A percentile compares a stretch with the other conserved stretches of the same genome.
These are phyloP conservation scores for Alternaria sp. DNA, from an alignment of 2,329 filamentous ascomycete genomes.

Conservation along the genomic window DNA sequence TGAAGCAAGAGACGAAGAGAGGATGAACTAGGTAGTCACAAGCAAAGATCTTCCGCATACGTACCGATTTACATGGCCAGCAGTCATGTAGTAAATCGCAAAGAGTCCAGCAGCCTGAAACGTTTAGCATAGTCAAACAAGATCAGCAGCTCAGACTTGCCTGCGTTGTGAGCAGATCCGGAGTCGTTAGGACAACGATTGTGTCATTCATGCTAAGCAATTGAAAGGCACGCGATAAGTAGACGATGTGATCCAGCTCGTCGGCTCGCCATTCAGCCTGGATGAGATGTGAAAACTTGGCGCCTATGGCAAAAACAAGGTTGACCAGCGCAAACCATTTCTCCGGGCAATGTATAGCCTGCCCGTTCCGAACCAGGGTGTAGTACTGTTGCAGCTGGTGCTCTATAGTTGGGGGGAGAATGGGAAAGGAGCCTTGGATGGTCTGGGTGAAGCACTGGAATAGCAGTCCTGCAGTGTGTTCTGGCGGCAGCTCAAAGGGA, in stretches of 20 bases:
- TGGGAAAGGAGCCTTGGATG: slow-evolving; percentile 31
- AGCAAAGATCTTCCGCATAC: slow-evolving; percentile 2
- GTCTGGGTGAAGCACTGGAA: slow-evolving; percentile 40
- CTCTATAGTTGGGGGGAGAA: slow-evolving; percentile 18
- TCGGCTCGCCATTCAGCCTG: slow-evolving; percentile 27
- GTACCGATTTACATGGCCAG: slow-evolving; percentile 38
- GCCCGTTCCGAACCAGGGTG: not conserved
- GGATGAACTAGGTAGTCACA: not conserved
- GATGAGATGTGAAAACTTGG: slow-evolving; percentile 38
- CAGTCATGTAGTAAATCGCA: slow-evolving; percentile 44
- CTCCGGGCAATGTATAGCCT: slow-evolving; percentile 7
- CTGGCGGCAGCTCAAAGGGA: slow-evolving; percentile 12
- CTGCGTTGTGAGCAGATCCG: slow-evolving; percentile 13
- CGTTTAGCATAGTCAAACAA: not conserved
- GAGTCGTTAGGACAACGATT: slow-evolving; percentile 36
- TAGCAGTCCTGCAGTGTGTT: slow-evolving; percentile 23
- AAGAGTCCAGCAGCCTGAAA: slow-evolving; percentile 34
- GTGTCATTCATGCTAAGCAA: slow-evolving; percentile 18
- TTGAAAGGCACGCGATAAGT: slow-evolving; percentile 32
- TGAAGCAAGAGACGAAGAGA: not conserved
- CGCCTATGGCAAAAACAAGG: slow-evolving; percentile 49
- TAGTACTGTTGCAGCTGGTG: slow-evolving; percentile 15
- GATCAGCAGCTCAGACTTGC: slow-evolving; percentile 17
- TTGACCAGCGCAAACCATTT: slow-evolving; percentile 46
- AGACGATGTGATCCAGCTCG: slow-evolving; percentile 37